Conservation (phyloP, 2,329 filamentous ascomycete species). For the Teratosphaeria epicoccoides region DNA sequence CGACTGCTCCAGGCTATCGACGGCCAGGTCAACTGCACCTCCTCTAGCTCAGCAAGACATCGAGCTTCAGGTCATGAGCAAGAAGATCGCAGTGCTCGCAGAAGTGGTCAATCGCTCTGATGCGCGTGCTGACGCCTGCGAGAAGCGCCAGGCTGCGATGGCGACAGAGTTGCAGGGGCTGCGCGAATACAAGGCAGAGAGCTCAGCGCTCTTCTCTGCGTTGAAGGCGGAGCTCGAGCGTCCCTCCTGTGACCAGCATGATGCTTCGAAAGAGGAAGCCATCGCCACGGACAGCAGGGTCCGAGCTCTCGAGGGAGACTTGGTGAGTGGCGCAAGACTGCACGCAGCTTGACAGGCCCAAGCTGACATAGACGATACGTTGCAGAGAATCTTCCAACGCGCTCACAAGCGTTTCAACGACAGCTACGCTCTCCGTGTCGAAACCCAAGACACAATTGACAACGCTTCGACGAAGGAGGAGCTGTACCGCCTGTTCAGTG, state of each 20-base stretch:
- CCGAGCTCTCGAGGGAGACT: background rate
- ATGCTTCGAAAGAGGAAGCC: background rate
- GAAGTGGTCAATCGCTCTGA: constrained; percentile 1
- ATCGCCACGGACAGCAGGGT: background rate
- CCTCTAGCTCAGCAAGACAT: background rate
- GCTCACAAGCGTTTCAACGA: background rate
- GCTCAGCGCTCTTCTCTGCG: constrained; percentile 1
- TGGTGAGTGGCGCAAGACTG: background rate
- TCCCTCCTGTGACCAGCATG: background rate
- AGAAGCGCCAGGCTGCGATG: background rate
- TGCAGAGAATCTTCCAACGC: background rate
- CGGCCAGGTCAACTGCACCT: background rate
- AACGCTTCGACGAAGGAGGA: constrained; percentile 2
- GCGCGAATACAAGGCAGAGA: constrained; percentile 1
- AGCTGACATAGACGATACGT: background rate
- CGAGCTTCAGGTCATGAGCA: background rate
- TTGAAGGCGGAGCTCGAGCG: constrained; percentile 4
- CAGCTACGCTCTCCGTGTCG: background rate
- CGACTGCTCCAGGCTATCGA: too few species aligned
- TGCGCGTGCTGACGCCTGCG: background rate
- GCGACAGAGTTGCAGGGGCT: background rate
- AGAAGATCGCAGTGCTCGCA: background rate
- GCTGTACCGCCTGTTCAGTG: constrained; percentile 3
- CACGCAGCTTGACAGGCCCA: background rate
- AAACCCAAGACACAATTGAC: constrained; percentile 2